These are phyloP conservation scores for Daedalea quercina DNA, from an alignment of 768 basidiomycete species.

Conservation along the genomic window DNA sequence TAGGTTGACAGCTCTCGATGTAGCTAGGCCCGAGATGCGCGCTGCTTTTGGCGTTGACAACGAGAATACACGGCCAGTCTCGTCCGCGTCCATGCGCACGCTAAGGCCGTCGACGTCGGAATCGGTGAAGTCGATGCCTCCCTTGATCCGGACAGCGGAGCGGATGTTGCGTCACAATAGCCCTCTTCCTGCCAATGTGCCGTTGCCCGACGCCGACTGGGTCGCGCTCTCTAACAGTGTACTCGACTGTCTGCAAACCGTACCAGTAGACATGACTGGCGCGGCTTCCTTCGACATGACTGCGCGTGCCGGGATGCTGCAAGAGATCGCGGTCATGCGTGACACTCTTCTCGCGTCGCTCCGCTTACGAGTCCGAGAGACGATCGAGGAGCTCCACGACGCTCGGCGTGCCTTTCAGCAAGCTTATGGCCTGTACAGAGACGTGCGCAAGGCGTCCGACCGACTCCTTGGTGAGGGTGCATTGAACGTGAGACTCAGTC, in stretches of 20 bases:
- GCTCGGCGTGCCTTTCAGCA: slow-evolving; percentile 39
- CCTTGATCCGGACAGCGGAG: not conserved
- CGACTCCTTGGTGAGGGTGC: not conserved
- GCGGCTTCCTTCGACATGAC: slow-evolving; percentile 30
- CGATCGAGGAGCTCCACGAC: slow-evolving; percentile 39
- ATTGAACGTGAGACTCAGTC: slow-evolving; percentile 4
- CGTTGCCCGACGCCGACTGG: slow-evolving; percentile 33
- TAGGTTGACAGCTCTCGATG: too few relatives aligned
- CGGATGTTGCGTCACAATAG: not conserved
- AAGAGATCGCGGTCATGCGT: slow-evolving; percentile 41
- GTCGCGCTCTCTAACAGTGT: slow-evolving; percentile 35
- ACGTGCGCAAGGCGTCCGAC: not conserved
- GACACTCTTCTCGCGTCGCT: slow-evolving; percentile 43
- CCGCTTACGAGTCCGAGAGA: slow-evolving; percentile 47
- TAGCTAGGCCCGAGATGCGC: slow-evolving; percentile 63
- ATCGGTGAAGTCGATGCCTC: slow-evolving; percentile 1
- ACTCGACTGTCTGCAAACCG: slow-evolving; percentile 46
- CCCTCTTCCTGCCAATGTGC: not conserved
- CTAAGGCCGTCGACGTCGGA: slow-evolving; percentile 34
- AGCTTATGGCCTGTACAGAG: slow-evolving; percentile 28
- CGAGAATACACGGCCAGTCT: slow-evolving; percentile 41
- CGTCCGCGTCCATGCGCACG: slow-evolving; percentile 49
- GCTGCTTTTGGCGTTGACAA: slow-evolving; percentile 48
- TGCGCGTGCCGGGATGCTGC: slow-evolving; percentile 38
- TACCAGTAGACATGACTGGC: slow-evolving; percentile 30